These are phyloP conservation scores for Sorghum bicolor DNA, from an alignment of 176 grass and related monocot species.

Conservation along the genomic window DNA sequence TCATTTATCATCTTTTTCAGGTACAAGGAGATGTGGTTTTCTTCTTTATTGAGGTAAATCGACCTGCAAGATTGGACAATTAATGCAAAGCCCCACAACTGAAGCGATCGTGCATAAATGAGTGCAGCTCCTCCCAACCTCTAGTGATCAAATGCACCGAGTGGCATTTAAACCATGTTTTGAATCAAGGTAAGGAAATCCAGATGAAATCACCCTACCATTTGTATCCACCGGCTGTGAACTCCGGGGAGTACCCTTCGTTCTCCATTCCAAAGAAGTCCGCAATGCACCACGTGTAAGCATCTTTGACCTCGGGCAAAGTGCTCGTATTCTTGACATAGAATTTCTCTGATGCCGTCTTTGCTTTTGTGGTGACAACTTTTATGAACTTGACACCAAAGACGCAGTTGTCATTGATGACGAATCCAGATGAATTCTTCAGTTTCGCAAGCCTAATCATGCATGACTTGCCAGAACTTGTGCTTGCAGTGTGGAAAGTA, in stretches of 20 bases:
- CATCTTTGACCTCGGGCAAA: neutral
- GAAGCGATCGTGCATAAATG: no score
- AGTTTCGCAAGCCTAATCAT: neutral
- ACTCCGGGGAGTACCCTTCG: neutral
- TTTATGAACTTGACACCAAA: slow-evolving; percentile 27
- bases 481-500: slow-evolving; percentile 3
- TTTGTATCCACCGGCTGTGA: slow-evolving; percentile 19
- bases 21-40: neutral
- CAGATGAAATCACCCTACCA: slow-evolving; percentile 11
- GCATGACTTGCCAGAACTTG: neutral
- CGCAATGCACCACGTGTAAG: slow-evolving; percentile 22
- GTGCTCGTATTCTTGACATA: slow-evolving; percentile 14
- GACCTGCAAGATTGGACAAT: no score
- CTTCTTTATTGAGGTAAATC: neutral
- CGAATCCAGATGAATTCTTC: neutral
- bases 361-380: neutral
- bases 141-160: no score
- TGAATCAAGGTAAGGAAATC: no score
- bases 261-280: slow-evolving; percentile 20
- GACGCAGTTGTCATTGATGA: slow-evolving; percentile 5
- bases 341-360: neutral
- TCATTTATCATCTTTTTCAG: neutral
- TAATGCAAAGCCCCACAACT: no score
- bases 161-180: no score
- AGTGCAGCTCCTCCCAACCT: neutral